These are phyloP conservation scores for Grigorovia jiainica DNA, from an alignment of 805 yeast species.

Conservation along the genomic window DNA sequence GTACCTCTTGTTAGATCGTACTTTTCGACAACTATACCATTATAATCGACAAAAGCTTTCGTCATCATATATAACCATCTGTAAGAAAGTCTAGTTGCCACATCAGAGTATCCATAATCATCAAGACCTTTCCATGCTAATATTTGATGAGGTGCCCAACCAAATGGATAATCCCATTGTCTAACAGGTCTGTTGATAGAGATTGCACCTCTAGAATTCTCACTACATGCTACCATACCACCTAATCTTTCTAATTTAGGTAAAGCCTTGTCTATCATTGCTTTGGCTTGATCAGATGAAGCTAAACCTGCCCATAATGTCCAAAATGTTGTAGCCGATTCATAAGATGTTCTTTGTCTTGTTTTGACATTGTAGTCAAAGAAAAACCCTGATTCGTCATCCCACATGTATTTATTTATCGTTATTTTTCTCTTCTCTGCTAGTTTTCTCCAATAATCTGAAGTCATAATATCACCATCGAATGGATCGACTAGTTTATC, in stretches of 20 bases:
- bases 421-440: slow-evolving; percentile 46
- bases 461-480: slow-evolving; percentile 35
- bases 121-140: slow-evolving; percentile 82
- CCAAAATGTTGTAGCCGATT: slow-evolving; percentile 87
- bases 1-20: slow-evolving; percentile 78
- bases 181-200: slow-evolving; percentile 69
- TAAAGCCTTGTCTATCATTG: slow-evolving; percentile 47
- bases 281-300: slow-evolving; percentile 55
- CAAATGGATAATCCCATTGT: slow-evolving; percentile 97
- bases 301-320: slow-evolving; percentile 80
- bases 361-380: slow-evolving; percentile 72
- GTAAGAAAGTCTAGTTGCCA: slow-evolving; percentile 63
- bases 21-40: slow-evolving; percentile 92
- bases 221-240: slow-evolving; percentile 81
- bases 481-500: slow-evolving; percentile 34
- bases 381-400: slow-evolving; percentile 64
- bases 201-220: slow-evolving; percentile 60
- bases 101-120: slow-evolving; percentile 58
- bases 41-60: slow-evolving; percentile 80
- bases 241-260: slow-evolving; percentile 75
- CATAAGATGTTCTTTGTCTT: slow-evolving; percentile 51
- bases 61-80: slow-evolving; percentile 90
- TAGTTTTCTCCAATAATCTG: slow-evolving; percentile 51
- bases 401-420: slow-evolving; percentile 73
- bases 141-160: slow-evolving; percentile 98